Evolutionary conservation across 331 rosid species (phyloP).

Genomic region (Pyrus hybrid): DNA sequence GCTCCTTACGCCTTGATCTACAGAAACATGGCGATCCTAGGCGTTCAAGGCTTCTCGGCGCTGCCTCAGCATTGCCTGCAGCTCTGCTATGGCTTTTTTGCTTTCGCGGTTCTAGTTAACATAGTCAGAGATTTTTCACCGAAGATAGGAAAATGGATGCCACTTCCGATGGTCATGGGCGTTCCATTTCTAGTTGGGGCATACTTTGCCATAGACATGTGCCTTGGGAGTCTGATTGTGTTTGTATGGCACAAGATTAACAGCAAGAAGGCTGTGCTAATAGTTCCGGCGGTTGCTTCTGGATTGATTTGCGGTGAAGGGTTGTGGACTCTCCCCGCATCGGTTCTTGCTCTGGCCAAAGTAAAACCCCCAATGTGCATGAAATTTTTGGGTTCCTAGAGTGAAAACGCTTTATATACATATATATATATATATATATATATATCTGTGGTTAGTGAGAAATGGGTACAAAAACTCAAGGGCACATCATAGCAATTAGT

Average conservation of each 20-base stretch:
- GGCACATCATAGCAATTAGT: background rate
- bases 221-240: constrained; percentile 50
- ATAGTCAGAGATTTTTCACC: constrained; percentile 48
- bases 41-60: constrained; percentile 78
- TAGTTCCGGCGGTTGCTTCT: constrained; percentile 77
- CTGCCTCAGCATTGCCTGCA: constrained; percentile 72
- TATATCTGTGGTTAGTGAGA: background rate
- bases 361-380: constrained; percentile 82
- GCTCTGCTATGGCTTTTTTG: constrained; percentile 68
- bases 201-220: constrained; percentile 79
- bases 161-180: constrained; percentile 84
- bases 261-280: constrained; percentile 37
- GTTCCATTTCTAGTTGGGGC: constrained; percentile 88
- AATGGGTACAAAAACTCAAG: background rate
- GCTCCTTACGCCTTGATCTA: constrained; percentile 85
- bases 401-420: background rate
- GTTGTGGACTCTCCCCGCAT: constrained; percentile 78
- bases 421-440: too few species aligned
- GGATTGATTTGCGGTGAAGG: constrained; percentile 92
- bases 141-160: constrained; percentile 72
- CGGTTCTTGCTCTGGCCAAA: constrained; percentile 78
- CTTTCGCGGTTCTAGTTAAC: constrained; percentile 50
- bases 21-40: constrained; percentile 77
- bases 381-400: constrained; percentile 56
- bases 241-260: constrained; percentile 52